A percentile compares a stretch with the other conserved stretches of the same genome.
These are phyloP conservation scores for Pestalotiopsis sp. DNA, from an alignment of 2,329 filamentous ascomycete genomes.

Conservation along the genomic window DNA sequence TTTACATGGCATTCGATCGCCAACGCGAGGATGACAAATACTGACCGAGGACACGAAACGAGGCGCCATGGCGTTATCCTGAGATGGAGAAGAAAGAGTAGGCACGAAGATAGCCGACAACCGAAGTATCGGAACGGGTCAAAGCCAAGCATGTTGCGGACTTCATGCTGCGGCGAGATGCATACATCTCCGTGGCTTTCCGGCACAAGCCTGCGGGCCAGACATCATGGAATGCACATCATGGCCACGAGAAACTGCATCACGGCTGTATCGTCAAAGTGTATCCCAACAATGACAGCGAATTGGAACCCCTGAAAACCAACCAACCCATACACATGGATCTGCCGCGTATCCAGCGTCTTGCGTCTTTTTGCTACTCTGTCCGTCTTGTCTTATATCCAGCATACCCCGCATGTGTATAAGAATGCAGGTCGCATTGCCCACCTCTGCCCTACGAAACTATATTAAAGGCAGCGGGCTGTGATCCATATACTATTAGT, in stretches of 20 bases:
- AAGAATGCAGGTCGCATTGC: background rate
- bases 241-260: background rate
- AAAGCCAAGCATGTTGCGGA: no score
- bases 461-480: background rate
- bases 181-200: no score
- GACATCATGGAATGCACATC: no score
- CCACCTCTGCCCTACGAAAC: background rate
- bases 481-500: background rate
- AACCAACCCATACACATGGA: background rate
- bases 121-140: no score
- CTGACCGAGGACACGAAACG: no score
- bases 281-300: background rate
- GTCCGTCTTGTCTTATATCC: background rate
- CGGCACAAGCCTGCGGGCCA: no score
- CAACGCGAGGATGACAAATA: no score
- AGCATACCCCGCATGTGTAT: background rate
- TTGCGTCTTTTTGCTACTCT: background rate
- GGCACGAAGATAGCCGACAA: no score
- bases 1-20: no score
- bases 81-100: no score
- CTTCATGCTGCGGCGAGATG: no score
- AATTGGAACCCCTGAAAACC: background rate
- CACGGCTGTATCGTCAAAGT: background rate
- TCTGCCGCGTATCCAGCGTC: background rate
- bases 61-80: no score